These are phyloP conservation scores for Volutella citrinella DNA, from an alignment of 2,329 filamentous ascomycete species.

Conservation along the genomic window DNA sequence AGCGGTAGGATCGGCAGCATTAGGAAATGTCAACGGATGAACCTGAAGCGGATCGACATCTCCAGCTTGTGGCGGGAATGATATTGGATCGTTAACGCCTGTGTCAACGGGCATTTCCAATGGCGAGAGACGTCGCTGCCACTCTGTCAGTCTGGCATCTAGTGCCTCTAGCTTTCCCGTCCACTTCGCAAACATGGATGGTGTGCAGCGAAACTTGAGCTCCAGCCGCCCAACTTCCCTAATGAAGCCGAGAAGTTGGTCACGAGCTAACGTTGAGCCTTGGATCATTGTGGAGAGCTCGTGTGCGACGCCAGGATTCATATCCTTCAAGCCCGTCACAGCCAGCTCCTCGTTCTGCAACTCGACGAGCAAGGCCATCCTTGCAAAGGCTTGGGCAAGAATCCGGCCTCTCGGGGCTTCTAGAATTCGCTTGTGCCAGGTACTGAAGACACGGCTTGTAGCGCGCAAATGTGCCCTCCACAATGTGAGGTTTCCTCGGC, in stretches of 20 bases:
- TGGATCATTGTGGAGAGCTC: conserved; percentile 2
- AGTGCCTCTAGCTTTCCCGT: conserved; percentile 1
- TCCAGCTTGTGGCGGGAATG: too few species aligned
- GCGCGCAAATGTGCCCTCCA: conserved; percentile 3
- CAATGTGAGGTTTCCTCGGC: neutral
- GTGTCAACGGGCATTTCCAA: conserved; percentile 5
- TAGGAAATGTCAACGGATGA: conserved; percentile 3
- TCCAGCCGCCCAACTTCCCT: conserved; percentile 1
- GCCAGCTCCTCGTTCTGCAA: conserved; percentile 3
- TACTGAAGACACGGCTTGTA: neutral
- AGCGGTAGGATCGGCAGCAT: conserved; percentile 1
- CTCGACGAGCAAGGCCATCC: conserved; percentile 4
- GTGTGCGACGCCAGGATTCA: conserved; percentile 2
- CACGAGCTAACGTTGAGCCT: conserved; percentile 1
- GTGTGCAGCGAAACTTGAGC: conserved; percentile 2
- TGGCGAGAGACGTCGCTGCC: neutral
- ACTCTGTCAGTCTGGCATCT: conserved; percentile 1
- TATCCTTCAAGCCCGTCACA: conserved; percentile 1
- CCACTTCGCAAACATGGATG: conserved; percentile 1
- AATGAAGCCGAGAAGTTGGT: conserved; percentile 2
- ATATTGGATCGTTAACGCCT: neutral
- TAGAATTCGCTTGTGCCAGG: too few species aligned
- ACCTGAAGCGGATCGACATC: neutral
- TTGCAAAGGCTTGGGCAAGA: conserved; percentile 2
- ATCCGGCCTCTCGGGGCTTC: too few species aligned